Base-by-base conservation (phyloP, 345 rosid genomes). In the Noccaea caerulescens region DNA sequence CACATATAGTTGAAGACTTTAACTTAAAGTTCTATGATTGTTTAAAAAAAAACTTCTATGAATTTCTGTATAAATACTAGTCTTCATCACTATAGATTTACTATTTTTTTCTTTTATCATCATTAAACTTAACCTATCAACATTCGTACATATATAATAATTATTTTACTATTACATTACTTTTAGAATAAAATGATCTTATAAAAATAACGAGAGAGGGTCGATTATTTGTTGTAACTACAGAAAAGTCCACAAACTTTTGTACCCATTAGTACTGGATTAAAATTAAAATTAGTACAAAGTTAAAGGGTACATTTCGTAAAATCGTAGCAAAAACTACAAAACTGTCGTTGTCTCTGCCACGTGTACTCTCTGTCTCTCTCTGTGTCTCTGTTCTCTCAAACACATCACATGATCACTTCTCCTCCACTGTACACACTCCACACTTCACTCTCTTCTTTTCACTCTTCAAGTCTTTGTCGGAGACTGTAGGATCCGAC, bases 351-450 rank as follows among this genome's bases (percentile, higher is more conserved):
- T 32, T 10, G 76, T 63, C 57, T 43, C 10, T 54, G 76, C 69
- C 70, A 44, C 69, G 63, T 54, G 36, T 14, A 41, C n/a, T n/a
- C n/a, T n/a, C n/a, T n/a, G n/a, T n/a, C 46, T 16, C 41, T 37
- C 58, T 50, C 37, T 46, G 4, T 33, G 14, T 34, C 7, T 55
- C 58, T 3, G 6, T 49, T 33, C 41, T 10, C 46, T 9, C 47
- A 32, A 34, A 53, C 69, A 72, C 55, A 54, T 44, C 63, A 72
- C 57, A 63, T 63, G 63, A 63, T 54, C 70, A 63, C 44, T 45
- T 55, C 47, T 18, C 18, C 18, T 25, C 30, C 47, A 63, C 54
- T 52, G 43, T 50, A 10, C 34, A 16, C 33, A 8, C 44, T n/a
- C 5, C 36, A 50, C 43, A 10, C 30, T 25, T 3, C 30, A 1